Base-by-base conservation (phyloP, 2,329 filamentous ascomycete genomes). In the Diaporthe vexans region DNA sequence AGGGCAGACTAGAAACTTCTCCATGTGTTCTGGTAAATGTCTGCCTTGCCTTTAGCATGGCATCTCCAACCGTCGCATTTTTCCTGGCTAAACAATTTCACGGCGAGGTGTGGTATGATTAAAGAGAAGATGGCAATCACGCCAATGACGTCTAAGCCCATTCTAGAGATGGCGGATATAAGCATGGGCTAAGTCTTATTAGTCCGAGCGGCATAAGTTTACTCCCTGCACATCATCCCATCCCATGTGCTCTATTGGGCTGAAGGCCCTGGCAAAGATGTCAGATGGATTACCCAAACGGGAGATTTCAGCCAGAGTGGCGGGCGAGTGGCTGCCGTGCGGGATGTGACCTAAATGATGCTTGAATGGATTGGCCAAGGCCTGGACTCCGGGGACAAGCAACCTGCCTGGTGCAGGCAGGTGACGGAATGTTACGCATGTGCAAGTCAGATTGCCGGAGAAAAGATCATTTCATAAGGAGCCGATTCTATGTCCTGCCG, bases 201-300 rank as follows among this genome's bases (percentile, higher is more conserved):
- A 35, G 61, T 67, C 61, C 46, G 61, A 67, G 46, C 43, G 43
- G 43, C 61, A 35, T 35, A 65, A 33, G 26, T 46, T 48, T 65
- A 33, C 43, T 35, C 46, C 61, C 43, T 24, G 43, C 29, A 7
- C 2, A 13, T 51, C 21, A 35, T 67, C 9, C 8, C 61, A 21
- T 51, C 29, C 29, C 46, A 67, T 35, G 61, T 67, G 19, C 6
- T 35, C 19, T 3, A 52, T 51, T 35, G 43, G 29, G 37, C 26
- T 26, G 52, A 6, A 51, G 13, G 35, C 51, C 61, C 61, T 21
- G 43, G n/a, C 43, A 37, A 67, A 67, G 6, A 51, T n/a, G 61
- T 52, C 19, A 51, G 61, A 67, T 67, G 59, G 17, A 52, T 35
- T 21, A 15, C n/a, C 43, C 43, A 52, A 67, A 15, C 17, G 43